Evolutionary conservation across 352 stramenopile genomes (phyloP).

Genomic region (Pythium sp.): DNA sequence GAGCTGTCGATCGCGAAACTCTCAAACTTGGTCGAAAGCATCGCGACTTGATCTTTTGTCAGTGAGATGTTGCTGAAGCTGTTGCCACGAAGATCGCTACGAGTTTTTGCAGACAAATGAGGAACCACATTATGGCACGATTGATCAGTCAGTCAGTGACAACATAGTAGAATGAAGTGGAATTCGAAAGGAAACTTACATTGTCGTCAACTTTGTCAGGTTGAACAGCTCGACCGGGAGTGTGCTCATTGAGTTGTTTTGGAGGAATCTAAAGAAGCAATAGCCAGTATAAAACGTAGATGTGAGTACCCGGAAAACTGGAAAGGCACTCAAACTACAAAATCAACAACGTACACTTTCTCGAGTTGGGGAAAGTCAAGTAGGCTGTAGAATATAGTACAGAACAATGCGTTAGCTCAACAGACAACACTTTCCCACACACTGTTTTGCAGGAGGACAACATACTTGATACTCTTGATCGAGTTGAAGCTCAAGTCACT

Average conservation of each 20-base stretch:
- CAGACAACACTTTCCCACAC: not conserved
- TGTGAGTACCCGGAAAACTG: not conserved
- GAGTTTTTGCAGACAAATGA: not conserved
- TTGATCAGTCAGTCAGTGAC: not conserved
- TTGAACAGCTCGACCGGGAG: constrained; percentile 21
- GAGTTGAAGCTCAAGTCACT: constrained; percentile 19
- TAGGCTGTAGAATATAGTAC: not conserved
- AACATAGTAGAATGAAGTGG: not conserved
- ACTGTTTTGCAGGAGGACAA: not conserved
- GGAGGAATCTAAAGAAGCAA: constrained; percentile 12
- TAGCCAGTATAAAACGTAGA: not conserved
- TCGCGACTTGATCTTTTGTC: constrained; percentile 8
- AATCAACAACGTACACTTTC: constrained; percentile 13
- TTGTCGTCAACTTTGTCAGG: constrained; percentile 6
- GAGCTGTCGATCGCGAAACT: constrained; percentile 16
- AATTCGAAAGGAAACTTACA: constrained; percentile 6
- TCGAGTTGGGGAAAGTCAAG: constrained; percentile 15
- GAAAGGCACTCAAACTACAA: not conserved
- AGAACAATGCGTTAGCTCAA: not conserved
- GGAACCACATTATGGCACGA: too few relatives aligned
- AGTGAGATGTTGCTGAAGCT: constrained; percentile 7
- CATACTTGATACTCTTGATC: constrained; percentile 14
- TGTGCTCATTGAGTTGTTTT: constrained; percentile 21
- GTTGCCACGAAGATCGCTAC: constrained; percentile 25
- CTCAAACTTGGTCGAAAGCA: constrained; percentile 12